A percentile compares a stretch with the other conserved stretches of the same genome.
Conservation (phyloP, 2,329 filamentous ascomycete species). For the Exophiala viscosa region DNA sequence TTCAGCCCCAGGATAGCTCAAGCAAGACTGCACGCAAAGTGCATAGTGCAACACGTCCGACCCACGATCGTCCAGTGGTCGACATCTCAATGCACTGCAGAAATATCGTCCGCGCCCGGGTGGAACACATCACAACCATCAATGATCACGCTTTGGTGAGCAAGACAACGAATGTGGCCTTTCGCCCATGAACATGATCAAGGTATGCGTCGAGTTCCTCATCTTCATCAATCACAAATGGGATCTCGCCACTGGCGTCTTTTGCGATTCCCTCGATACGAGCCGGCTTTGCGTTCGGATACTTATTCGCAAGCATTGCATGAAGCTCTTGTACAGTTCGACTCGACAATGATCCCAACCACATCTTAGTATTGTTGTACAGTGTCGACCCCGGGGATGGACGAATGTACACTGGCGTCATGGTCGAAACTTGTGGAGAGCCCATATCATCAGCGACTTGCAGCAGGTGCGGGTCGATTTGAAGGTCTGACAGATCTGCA, state of each 20-base stretch:
- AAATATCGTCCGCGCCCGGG: no score
- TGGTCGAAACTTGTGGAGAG: conserved; percentile 29
- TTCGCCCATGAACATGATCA: conserved; percentile 56
- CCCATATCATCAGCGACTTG: conserved; percentile 53
- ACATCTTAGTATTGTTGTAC: conserved; percentile 47
- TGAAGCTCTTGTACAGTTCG: conserved; percentile 61
- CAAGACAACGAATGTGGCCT: conserved; percentile 52
- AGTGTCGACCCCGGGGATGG: conserved; percentile 62
- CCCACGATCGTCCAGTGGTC: no score
- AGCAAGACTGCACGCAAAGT: no score
- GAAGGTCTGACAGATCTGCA: conserved; percentile 46
- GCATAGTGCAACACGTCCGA: no score
- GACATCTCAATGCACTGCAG: neutral
- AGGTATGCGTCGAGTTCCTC: conserved; percentile 70
- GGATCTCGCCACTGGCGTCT: conserved; percentile 54
- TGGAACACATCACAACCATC: neutral
- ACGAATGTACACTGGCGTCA: conserved; percentile 59
- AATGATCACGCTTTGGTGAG: conserved; percentile 27
- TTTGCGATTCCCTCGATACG: conserved; percentile 65
- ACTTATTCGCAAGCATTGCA: conserved; percentile 59
- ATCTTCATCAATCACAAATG: conserved; percentile 64
- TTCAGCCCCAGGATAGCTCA: no score
- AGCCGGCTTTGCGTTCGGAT: conserved; percentile 56
- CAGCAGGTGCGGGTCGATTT: conserved; percentile 62
- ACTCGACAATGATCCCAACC: conserved; percentile 61